Evolutionary conservation across 768 basidiomycete species (phyloP), one percentile per base, ranked within the genome.

Genomic region (Lactarius evosmus): DNA sequence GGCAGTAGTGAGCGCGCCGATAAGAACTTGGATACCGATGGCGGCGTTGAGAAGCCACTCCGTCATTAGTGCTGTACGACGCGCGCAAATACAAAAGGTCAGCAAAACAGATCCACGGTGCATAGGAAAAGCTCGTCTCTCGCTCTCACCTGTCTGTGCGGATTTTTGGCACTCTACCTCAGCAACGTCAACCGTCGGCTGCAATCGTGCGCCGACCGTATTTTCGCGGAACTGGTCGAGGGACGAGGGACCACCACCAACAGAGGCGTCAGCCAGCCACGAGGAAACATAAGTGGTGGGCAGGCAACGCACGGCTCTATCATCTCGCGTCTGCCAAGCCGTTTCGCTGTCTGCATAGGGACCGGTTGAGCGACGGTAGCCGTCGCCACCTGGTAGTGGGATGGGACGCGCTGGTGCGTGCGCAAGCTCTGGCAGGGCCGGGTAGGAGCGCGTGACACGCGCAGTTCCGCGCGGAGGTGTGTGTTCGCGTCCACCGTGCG

Each of bases 1-100:
- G 5, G 64, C 73, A 11, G 73, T 73, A 27, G 69, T 72, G 14
- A 74, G 65, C n/a, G 73, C 69, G 9, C 71, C 73, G 7, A 74
- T 22, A 8, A 73, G 41, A 22, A 74, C 67, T 63, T 74, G 73
- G 59, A 72, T 7, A 7, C 69, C 70, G n/a, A 73, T 67, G 7
- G 73, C 73, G 7, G 68, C 11, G 49, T 72, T 74, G 16, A 72
- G 61, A 14, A 61, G 53, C 36, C 53, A 63, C 17, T 64, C 52
- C 7, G 63, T 69, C 58, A 50, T 8, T 8, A 0, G 49, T 9
- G 71, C 72, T 73, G 30, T 50, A 54, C 3, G 30, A 38, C 3
- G 19, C 0, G 17, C n/a, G 49, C 4, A 25, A 14, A 30, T 1
- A 29, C 54, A 4, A 49, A 27, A 30, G 2, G 14, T 46, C 22